A percentile compares a stretch with the other conserved stretches of the same genome.
Evolutionary conservation across 805 yeast genomes (phyloP).

Genomic region (Kuraishia hungarica): DNA sequence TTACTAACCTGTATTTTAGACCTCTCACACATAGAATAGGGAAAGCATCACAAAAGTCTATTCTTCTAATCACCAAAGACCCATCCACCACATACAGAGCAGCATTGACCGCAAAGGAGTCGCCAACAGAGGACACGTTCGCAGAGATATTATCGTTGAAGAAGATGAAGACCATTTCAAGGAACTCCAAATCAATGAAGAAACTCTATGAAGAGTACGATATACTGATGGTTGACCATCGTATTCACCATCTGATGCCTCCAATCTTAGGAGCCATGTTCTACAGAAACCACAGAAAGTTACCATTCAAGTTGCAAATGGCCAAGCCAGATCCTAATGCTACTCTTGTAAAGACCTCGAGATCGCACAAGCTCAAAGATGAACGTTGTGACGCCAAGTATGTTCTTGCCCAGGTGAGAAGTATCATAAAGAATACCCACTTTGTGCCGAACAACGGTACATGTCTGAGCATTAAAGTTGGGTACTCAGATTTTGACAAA

Average conservation of each 20-base stretch:
- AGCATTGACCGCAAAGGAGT: conserved; percentile 35
- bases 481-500: conserved; percentile 37
- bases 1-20: conserved; percentile 7
- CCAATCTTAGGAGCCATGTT: conserved; percentile 50
- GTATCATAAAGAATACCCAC: conserved; percentile 54
- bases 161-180: conserved; percentile 38
- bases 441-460: conserved; percentile 55
- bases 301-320: conserved; percentile 65
- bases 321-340: conserved; percentile 30
- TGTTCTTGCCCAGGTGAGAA: conserved; percentile 54
- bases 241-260: conserved; percentile 56
- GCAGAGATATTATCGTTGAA: conserved; percentile 52
- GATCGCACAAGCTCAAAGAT: conserved; percentile 36
- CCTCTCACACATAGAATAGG: conserved; percentile 48
- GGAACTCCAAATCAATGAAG: conserved; percentile 34
- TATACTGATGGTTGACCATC: conserved; percentile 57
- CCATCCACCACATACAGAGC: conserved; percentile 52
- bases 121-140: conserved; percentile 54
- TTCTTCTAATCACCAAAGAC: conserved; percentile 65
- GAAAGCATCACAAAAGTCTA: conserved; percentile 36
- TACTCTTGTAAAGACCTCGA: conserved; percentile 16
- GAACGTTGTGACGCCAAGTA: conserved; percentile 60
- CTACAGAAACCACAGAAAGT: conserved; percentile 53
- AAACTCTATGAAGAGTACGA: conserved; percentile 55
- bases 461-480: conserved; percentile 52